These are phyloP conservation scores for Hyparrhenia diplandra DNA, from an alignment of 176 grass and related monocot genomes.

Conservation along the genomic window DNA sequence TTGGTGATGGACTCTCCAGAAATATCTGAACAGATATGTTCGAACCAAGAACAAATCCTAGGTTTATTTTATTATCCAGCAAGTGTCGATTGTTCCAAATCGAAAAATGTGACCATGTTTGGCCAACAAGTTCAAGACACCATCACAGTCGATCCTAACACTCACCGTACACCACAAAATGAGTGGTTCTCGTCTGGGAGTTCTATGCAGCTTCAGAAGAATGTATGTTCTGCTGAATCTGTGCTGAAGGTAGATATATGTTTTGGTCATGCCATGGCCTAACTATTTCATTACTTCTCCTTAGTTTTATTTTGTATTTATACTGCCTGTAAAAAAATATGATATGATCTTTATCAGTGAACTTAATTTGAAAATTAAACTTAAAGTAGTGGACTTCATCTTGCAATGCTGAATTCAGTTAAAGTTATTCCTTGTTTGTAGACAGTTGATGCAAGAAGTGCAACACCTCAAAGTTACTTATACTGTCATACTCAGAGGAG, in stretches of 20 bases:
- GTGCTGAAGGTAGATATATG: constrained; percentile 34
- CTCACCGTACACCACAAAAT: constrained; percentile 19
- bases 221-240: constrained; percentile 27
- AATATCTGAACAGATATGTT: constrained; percentile 34
- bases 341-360: background rate
- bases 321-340: constrained; percentile 4
- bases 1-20: constrained; percentile 3
- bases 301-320: constrained; percentile 7
- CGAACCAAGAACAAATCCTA: constrained; percentile 25
- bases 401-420: constrained; percentile 4
- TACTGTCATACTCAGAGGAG: constrained; percentile 23
- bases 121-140: constrained; percentile 32
- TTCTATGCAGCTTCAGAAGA: constrained; percentile 8
- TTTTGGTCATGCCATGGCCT: background rate
- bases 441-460: constrained; percentile 26
- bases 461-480: constrained; percentile 8
- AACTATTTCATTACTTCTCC: background rate
- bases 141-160: background rate
- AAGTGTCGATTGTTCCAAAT: constrained; percentile 10
- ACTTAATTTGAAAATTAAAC: constrained; percentile 5
- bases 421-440: constrained; percentile 23
- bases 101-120: constrained; percentile 12
- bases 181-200: constrained; percentile 22
- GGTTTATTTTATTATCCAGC: constrained; percentile 32
- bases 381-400: background rate